Conservation (phyloP, 208 protist species). For the Leishmania gerbilli region DNA sequence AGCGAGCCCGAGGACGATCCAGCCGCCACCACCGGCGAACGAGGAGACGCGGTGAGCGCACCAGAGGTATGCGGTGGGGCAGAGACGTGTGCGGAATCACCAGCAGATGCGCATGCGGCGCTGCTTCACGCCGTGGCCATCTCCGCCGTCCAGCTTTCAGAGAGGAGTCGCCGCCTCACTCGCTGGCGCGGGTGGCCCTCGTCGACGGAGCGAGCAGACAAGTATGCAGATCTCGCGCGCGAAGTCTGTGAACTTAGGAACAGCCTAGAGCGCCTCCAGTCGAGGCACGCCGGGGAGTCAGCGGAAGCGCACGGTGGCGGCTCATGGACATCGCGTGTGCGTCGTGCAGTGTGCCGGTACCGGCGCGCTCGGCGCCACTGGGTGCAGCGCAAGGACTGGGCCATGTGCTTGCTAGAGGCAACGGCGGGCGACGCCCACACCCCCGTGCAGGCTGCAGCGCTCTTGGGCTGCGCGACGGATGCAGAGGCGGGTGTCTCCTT, state of each 20-base stretch:
- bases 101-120: not conserved
- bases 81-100: not conserved
- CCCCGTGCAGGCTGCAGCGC: slow-evolving; percentile 39
- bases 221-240: slow-evolving; percentile 5
- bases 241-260: slow-evolving; percentile 13
- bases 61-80: not conserved
- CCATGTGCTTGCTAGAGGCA: slow-evolving; percentile 63
- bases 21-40: not conserved
- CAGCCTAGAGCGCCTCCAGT: not conserved
- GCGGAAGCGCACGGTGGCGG: not conserved
- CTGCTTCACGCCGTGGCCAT: slow-evolving; percentile 1
- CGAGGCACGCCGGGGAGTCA: not conserved
- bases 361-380: slow-evolving; percentile 61
- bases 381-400: slow-evolving; percentile 70
- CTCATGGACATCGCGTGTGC: not conserved
- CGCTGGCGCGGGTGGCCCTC: slow-evolving; percentile 28
- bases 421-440: slow-evolving; percentile 55
- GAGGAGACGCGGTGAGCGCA: not conserved
- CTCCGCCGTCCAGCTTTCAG: slow-evolving; percentile 2
- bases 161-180: slow-evolving; percentile 12
- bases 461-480: slow-evolving; percentile 73
- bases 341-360: slow-evolving; percentile 41
- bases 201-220: slow-evolving; percentile 16
- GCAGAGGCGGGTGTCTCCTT: slow-evolving; percentile 59
- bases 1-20: not conserved